These are phyloP conservation scores for Penicillium lagena DNA, from an alignment of 495 filamentous ascomycete genomes.

Conservation along the genomic window DNA sequence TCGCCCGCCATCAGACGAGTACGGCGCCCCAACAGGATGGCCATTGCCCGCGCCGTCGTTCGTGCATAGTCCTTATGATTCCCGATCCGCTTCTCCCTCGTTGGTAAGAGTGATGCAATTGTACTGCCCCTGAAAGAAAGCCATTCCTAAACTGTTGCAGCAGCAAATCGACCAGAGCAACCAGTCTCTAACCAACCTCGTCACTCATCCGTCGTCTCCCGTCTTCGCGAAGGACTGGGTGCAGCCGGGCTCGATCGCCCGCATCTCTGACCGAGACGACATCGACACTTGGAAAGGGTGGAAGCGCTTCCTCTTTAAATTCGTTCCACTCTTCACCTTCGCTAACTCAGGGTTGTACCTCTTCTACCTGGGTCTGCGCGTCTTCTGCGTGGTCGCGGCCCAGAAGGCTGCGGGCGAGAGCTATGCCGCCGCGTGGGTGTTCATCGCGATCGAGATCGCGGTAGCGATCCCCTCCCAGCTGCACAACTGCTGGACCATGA, in stretches of 20 bases:
- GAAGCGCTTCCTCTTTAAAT: conserved; percentile 30
- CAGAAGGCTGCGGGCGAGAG: conserved; percentile 19
- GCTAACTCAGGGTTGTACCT: conserved; percentile 30
- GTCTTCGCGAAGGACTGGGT: conserved; percentile 28
- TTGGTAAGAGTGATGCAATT: conserved; percentile 15
- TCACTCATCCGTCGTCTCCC: conserved; percentile 15
- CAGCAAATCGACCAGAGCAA: conserved; percentile 16
- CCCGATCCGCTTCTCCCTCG: conserved; percentile 24
- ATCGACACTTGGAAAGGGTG: conserved; percentile 35
- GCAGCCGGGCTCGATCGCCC: conserved; percentile 26
- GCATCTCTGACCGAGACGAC: conserved; percentile 34
- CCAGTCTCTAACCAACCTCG: conserved; percentile 19
- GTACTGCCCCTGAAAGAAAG: not conserved
- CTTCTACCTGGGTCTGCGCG: conserved; percentile 31
- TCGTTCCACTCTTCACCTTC: conserved; percentile 32
- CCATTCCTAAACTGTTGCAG: conserved; percentile 14
- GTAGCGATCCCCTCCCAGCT: conserved; percentile 33
- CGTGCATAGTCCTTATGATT: conserved; percentile 14
- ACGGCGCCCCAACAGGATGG: conserved; percentile 8
- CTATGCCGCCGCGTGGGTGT: conserved; percentile 32
- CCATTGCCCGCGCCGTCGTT: conserved; percentile 14
- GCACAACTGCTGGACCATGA: conserved; percentile 39
- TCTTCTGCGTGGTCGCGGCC: conserved; percentile 31
- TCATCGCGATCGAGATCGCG: conserved; percentile 31
- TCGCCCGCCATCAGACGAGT: conserved; percentile 10